Conservation (phyloP, 2,329 filamentous ascomycete species). For the Talaromyces amestolkiae region DNA sequence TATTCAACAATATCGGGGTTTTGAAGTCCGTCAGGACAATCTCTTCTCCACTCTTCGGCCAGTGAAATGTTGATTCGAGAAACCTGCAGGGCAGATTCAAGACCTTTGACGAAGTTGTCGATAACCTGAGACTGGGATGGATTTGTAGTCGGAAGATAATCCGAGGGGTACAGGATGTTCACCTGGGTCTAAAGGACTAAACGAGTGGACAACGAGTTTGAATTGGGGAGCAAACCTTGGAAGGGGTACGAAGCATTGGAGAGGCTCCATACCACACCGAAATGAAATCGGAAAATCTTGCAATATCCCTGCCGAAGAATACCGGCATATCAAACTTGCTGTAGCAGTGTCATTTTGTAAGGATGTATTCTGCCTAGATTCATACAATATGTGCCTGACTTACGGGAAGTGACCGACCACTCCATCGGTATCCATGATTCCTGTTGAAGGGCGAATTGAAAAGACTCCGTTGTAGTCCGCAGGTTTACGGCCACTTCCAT, state of each 20-base stretch:
- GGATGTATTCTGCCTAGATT: too few relatives aligned
- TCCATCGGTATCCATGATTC: conserved; percentile 47
- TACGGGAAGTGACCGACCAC: conserved; percentile 47
- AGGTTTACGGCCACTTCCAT: conserved; percentile 42
- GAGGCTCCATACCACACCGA: not conserved
- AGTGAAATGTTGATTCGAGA: not conserved
- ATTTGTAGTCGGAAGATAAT: not conserved
- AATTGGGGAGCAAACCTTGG: not conserved
- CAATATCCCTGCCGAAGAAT: not conserved
- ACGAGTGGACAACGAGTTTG: too few relatives aligned
- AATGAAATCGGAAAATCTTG: not conserved
- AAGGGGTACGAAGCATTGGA: not conserved
- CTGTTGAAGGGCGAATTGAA: conserved; percentile 51
- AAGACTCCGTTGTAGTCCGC: conserved; percentile 51
- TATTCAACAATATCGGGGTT: not conserved
- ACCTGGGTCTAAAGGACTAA: too few relatives aligned
- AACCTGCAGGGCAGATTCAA: not conserved
- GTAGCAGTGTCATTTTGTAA: too few relatives aligned
- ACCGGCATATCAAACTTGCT: conserved; percentile 23
- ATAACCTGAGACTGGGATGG: not conserved
- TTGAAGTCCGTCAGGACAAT: not conserved
- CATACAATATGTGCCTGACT: too few relatives aligned
- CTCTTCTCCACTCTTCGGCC: not conserved
- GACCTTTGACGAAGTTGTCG: not conserved
- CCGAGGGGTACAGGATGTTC: not conserved